phyloP scores from a whole-genome alignment of 1,284 basidiomycete genomes.

The Inonotus hispidus region DNA sequence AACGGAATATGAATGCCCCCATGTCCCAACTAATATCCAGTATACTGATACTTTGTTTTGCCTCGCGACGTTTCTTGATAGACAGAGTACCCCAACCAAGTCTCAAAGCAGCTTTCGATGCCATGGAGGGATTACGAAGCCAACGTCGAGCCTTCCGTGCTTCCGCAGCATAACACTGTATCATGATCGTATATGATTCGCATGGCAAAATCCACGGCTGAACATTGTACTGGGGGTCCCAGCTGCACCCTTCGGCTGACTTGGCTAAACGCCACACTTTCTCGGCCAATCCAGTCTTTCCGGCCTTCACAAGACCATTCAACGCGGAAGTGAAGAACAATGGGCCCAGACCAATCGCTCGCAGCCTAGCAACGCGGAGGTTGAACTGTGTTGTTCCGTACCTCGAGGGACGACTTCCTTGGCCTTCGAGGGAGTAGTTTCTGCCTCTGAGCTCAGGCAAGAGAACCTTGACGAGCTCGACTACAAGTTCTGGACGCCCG shows the following conservation, averaged over 20 bases:
- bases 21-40: constrained; percentile 4
- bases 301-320: constrained; percentile 53
- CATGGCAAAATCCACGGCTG: constrained; percentile 59
- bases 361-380: constrained; percentile 17
- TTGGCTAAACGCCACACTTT: constrained; percentile 58
- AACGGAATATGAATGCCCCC: constrained; percentile 6
- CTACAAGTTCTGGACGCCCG: constrained; percentile 41
- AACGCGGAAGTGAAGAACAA: constrained; percentile 52
- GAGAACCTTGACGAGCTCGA: constrained; percentile 41
- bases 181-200: constrained; percentile 66
- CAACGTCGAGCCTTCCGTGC: constrained; percentile 28
- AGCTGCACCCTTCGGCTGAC: constrained; percentile 50
- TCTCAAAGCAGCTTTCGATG: constrained; percentile 20
- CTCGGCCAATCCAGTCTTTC: constrained; percentile 51
- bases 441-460: constrained; percentile 48
- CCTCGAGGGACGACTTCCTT: constrained; percentile 20
- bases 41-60: neutral
- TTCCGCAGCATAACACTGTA: constrained; percentile 54
- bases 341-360: constrained; percentile 50
- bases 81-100: constrained; percentile 36
- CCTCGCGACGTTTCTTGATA: constrained; percentile 11
- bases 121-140: neutral
- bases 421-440: constrained; percentile 33
- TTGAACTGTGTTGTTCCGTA: neutral
- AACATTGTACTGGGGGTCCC: constrained; percentile 28